phyloP scores from a whole-genome alignment of 1,284 basidiomycete genomes.

The Leccinum ponderosum region DNA sequence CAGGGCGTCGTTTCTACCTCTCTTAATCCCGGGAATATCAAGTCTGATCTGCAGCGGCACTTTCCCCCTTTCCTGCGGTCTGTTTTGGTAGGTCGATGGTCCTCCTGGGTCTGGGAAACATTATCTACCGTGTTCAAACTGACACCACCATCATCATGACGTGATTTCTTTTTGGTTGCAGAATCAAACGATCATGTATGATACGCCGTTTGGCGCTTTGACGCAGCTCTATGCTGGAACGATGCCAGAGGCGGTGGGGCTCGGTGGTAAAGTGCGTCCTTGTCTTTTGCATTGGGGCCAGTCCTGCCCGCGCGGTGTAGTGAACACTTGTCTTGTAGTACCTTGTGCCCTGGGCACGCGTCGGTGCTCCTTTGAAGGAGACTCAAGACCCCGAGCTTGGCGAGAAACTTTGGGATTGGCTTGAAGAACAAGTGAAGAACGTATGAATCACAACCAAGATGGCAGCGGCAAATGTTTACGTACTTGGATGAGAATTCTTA shows the following conservation, averaged over 20 bases:
- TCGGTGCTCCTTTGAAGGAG: conserved; percentile 18
- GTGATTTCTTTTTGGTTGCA: conserved; percentile 15
- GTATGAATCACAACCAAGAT: conserved; percentile 3
- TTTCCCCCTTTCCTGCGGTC: conserved; percentile 11
- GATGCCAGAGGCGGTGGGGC: conserved; percentile 27
- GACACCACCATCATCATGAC: neutral
- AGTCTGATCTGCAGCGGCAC: conserved; percentile 27
- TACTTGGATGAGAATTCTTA: neutral
- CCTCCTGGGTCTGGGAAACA: neutral
- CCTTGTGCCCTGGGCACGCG: conserved; percentile 41
- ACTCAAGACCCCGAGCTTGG: conserved; percentile 33
- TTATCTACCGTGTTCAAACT: neutral
- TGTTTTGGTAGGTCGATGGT: conserved; percentile 13
- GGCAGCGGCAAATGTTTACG: neutral
- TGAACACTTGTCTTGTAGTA: conserved; percentile 23
- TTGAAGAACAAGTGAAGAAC: conserved; percentile 36
- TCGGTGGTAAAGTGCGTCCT: conserved; percentile 33
- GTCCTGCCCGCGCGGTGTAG: neutral
- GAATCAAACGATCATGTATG: conserved; percentile 22
- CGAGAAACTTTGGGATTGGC: conserved; percentile 38
- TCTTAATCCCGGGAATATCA: conserved; percentile 29
- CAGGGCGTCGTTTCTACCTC: conserved; percentile 26
- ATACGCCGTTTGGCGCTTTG: conserved; percentile 33
- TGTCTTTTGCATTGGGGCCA: neutral
- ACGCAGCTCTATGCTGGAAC: conserved; percentile 42